Evolutionary conservation across 257 asterid genomes (phyloP).

Genomic region (Cordia subcordata): DNA sequence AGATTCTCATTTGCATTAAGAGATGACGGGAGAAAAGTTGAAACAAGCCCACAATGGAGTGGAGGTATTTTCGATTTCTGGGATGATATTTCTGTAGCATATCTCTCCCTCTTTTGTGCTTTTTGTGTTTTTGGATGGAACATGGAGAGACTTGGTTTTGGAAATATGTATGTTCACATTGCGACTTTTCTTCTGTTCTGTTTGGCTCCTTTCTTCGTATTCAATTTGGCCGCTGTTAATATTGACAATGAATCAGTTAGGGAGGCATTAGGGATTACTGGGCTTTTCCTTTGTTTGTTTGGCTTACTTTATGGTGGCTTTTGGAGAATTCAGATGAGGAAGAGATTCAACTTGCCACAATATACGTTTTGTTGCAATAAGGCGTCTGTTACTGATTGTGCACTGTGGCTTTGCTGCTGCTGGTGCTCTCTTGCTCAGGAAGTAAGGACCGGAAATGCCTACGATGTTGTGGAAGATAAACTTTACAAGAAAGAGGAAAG

Average conservation of each 20-base stretch:
- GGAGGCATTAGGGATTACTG: constrained; percentile 61
- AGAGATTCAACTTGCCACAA: constrained; percentile 69
- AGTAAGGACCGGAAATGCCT: constrained; percentile 76
- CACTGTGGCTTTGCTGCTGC: constrained; percentile 89
- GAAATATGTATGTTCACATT: constrained; percentile 91
- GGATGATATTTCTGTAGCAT: constrained; percentile 85
- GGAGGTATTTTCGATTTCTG: constrained; percentile 85
- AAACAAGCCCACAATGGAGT: constrained; percentile 65
- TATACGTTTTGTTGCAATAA: constrained; percentile 52
- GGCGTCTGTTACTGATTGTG: constrained; percentile 62
- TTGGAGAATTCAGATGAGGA: constrained; percentile 94
- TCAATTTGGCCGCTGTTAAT: constrained; percentile 77
- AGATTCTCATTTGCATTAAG: constrained; percentile 54
- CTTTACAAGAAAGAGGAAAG: constrained; percentile 34
- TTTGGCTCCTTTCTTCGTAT: constrained; percentile 86
- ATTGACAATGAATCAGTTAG: constrained; percentile 63
- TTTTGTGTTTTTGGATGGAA: constrained; percentile 97
- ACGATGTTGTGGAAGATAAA: constrained; percentile 68
- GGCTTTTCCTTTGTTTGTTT: constrained; percentile 69
- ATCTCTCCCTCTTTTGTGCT: constrained; percentile 74
- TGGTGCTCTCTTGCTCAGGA: constrained; percentile 93
- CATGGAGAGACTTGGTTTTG: constrained; percentile 91
- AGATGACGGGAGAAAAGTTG: constrained; percentile 37
- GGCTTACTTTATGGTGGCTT: constrained; percentile 90
- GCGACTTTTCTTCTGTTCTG: constrained; percentile 83